Evolutionary conservation across 345 rosid genomes (phyloP).

Genomic region (Hirschfeldia incana): DNA sequence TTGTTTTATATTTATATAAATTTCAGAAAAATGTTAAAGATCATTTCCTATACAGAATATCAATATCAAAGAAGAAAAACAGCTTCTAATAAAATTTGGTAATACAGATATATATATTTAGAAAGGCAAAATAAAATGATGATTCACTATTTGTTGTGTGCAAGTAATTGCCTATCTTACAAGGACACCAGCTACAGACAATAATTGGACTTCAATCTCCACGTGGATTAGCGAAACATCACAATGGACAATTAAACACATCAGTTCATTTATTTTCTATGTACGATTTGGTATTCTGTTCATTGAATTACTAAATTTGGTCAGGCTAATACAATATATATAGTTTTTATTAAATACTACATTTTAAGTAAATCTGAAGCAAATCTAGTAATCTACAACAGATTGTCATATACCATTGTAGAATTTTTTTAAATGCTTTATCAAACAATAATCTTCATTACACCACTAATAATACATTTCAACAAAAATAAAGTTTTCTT

Average conservation of each 20-base stretch:
- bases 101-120: no score
- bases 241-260: constrained; percentile 8
- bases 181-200: constrained; percentile 26
- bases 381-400: no score
- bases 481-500: not conserved
- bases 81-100: not conserved
- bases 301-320: not conserved
- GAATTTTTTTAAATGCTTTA: not conserved
- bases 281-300: not conserved
- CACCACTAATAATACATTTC: not conserved
- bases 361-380: no score
- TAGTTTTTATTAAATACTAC: not conserved
- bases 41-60: not conserved
- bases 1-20: not conserved
- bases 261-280: not conserved
- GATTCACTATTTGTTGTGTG: constrained; percentile 42
- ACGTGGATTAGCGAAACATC: constrained; percentile 30
- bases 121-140: constrained; percentile 8
- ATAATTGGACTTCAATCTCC: constrained; percentile 26
- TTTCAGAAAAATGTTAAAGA: not conserved
- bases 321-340: not conserved
- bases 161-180: constrained; percentile 31
- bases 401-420: not conserved
- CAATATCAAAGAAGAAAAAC: not conserved
- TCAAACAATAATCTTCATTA: not conserved